These are phyloP conservation scores for Fusarium sp. DNA, from an alignment of 2,329 filamentous ascomycete species.

Conservation along the genomic window DNA sequence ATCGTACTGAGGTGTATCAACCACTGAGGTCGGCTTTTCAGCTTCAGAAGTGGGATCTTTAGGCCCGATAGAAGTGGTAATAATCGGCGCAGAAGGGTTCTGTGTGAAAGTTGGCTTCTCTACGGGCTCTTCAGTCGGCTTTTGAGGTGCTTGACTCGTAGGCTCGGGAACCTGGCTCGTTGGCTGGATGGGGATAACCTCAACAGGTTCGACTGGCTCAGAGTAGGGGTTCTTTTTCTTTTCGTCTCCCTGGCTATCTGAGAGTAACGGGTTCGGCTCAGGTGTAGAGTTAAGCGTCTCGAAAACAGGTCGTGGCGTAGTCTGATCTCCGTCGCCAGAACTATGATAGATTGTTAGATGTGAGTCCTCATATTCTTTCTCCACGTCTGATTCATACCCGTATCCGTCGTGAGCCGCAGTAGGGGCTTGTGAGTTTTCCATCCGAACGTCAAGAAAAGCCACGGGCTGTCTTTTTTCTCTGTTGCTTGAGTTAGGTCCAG, in stretches of 20 bases:
- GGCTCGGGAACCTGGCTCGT: constrained; percentile 9
- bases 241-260: constrained; percentile 16
- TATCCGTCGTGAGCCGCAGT: constrained; percentile 37
- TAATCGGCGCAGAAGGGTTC: constrained; percentile 28
- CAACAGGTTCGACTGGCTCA: constrained; percentile 20
- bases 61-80: constrained; percentile 41
- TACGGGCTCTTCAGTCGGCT: constrained; percentile 25
- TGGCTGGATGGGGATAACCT: constrained; percentile 38
- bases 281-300: constrained; percentile 43
- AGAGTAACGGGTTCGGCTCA: constrained; percentile 32
- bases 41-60: constrained; percentile 24
- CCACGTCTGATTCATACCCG: constrained; percentile 25
- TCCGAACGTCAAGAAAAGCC: constrained; percentile 32
- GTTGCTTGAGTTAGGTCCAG: constrained; percentile 16
- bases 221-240: constrained; percentile 23
- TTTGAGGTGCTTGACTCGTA: constrained; percentile 13
- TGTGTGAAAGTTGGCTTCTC: constrained; percentile 30
- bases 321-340: constrained; percentile 21
- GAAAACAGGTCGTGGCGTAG: constrained; percentile 46
- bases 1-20: constrained; percentile 17
- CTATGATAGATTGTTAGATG: constrained; percentile 34
- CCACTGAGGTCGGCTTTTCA: constrained; percentile 6
- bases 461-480: constrained; percentile 42
- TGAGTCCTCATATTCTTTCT: background rate
- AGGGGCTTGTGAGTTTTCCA: constrained; percentile 28